A percentile compares a stretch with the other conserved stretches of the same genome.
phyloP scores from a whole-genome alignment of 2,329 filamentous ascomycete species.

The Acrocalymma vagum region DNA sequence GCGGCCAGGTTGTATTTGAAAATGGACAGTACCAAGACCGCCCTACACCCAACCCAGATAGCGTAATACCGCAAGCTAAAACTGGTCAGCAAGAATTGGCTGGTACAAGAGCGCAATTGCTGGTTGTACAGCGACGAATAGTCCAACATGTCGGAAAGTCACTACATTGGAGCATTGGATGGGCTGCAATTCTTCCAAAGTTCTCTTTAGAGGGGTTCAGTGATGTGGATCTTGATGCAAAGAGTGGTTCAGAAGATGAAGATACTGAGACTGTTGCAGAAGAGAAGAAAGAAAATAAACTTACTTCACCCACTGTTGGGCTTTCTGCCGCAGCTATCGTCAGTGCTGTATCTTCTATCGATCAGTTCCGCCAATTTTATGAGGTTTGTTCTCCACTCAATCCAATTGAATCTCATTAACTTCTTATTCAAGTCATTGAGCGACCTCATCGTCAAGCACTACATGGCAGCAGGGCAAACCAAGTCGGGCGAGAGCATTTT shows the following conservation, averaged over 20 bases:
- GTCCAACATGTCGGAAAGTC: constrained; percentile 77
- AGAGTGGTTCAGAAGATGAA: constrained; percentile 20
- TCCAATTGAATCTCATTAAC: constrained; percentile 4
- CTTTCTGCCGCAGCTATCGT: constrained; percentile 40
- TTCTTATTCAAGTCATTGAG: constrained; percentile 79
- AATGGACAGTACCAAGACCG: constrained; percentile 47
- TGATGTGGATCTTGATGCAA: constrained; percentile 48
- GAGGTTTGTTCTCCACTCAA: constrained; percentile 35
- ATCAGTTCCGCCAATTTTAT: constrained; percentile 50
- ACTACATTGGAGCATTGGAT: constrained; percentile 79
- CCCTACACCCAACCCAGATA: constrained; percentile 29
- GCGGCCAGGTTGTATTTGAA: constrained; percentile 47
- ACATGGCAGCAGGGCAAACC: constrained; percentile 77
- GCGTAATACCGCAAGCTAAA: constrained; percentile 37
- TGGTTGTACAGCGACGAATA: constrained; percentile 80
- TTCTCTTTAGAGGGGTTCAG: constrained; percentile 38
- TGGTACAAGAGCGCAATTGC: constrained; percentile 82
- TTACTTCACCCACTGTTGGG: constrained; percentile 29
- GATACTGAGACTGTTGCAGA: constrained; percentile 10
- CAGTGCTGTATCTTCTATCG: constrained; percentile 44
- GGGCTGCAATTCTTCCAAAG: constrained; percentile 61
- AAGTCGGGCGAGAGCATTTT: constrained; percentile 81
- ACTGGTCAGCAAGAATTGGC: constrained; percentile 82
- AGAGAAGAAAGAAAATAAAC: constrained; percentile 8
- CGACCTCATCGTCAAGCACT: constrained; percentile 83